Conservation (phyloP, 2,329 filamentous ascomycete species). For the Aspergillus luchuensis region DNA sequence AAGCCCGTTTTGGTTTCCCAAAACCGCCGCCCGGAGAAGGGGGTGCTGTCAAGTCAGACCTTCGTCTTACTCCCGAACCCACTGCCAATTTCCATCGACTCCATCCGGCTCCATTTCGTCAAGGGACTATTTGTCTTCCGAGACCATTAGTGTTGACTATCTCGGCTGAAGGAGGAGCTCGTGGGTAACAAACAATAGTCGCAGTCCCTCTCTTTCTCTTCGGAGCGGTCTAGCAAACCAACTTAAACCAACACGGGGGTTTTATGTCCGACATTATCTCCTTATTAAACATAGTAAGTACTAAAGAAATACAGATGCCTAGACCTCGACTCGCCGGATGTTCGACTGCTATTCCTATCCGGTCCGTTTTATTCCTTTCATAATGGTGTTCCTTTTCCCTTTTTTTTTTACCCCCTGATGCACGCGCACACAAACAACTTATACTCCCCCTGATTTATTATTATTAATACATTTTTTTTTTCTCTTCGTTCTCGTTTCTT, state of each 20-base stretch:
- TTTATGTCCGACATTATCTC: not conserved
- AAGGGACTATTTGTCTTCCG: constrained; percentile 3
- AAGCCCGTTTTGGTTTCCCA: not conserved
- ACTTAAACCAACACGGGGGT: not conserved
- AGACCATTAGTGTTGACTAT: not conserved
- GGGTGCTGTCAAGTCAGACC: constrained; percentile 1
- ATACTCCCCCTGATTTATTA: not conserved
- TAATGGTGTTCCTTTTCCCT: not conserved
- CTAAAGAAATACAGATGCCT: not conserved
- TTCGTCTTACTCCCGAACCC: not conserved
- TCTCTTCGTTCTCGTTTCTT: not conserved
- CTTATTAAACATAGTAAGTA: not conserved
- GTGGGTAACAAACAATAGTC: not conserved
- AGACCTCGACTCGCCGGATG: not conserved
- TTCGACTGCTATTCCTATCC: not conserved
- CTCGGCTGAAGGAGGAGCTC: not conserved
- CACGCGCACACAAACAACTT: not conserved
- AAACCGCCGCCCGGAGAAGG: not conserved
- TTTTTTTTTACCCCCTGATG: not conserved
- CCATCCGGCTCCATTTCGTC: constrained; percentile 1
- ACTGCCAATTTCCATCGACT: constrained; percentile 5
- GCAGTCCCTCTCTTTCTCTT: not conserved
- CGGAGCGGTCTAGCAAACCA: not conserved
- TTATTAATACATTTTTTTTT: not conserved
- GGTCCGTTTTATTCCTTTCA: not conserved